Evolutionary conservation across 2,329 filamentous ascomycete species (phyloP), one percentile per base, ranked within the genome.

Genomic region (Epichloe sibirici): DNA sequence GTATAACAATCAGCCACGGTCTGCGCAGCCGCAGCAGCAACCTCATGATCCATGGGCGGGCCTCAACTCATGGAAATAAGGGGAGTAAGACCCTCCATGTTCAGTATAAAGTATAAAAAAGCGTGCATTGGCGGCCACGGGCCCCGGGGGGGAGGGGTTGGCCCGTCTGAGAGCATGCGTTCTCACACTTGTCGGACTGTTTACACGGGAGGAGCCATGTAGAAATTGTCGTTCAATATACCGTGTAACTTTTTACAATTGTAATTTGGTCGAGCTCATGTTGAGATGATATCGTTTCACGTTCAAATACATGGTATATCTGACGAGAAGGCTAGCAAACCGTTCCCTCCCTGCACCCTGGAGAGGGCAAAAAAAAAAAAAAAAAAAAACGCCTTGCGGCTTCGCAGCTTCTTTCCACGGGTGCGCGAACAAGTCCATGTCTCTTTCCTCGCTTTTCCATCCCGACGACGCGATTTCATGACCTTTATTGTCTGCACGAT

Each of bases 11-110:
- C 47, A 49, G n/a, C 34, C 45, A 38, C 49, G 47, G 13, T 37
- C 47, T 51, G 53, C 62, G 11, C 71, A 69, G 40, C 60, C 63
- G 46, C 70, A 74, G 46, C 70, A 74, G 45, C 68, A 71, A 55
- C 61, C 65, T 35, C 65, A 71, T 46, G 75, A 78, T 57, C 75
- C 75, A 1, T 78, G 75, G 75, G 72, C 75, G 12, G 75, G 75
- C 1, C 61, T 78, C 35, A 76, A 69, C 55, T 70, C 73, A 42
- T 78, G 75, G 75, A 77, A 75, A 59, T 78, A 23, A 47, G 12
- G 21, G 37, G 37, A 23, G 13, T 23, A 9, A 17, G 15, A 9
- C 2, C 3, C 3, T 45, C 3, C 4, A 25, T 13, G 31, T 17
- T 15, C 5, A 15, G n/a, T 15, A 6, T 35, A 39, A 40, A 21